Conservation (phyloP, 2,329 filamentous ascomycete species). For the Stromatinia cepivora region DNA sequence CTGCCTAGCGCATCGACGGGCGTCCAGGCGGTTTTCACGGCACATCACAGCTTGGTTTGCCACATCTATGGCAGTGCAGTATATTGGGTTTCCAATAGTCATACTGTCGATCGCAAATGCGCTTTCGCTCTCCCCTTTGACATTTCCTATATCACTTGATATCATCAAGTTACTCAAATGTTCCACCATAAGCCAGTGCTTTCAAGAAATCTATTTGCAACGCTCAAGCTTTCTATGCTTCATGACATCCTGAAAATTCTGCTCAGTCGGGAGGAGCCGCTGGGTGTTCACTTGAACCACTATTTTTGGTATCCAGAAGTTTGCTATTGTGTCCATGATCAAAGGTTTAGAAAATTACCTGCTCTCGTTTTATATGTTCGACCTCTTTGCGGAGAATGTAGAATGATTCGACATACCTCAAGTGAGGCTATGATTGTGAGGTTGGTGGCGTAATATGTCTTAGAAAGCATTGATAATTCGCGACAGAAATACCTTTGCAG, state of each 20-base stretch:
- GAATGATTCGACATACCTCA: neutral
- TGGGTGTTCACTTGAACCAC: neutral
- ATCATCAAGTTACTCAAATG: neutral
- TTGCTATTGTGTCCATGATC: neutral
- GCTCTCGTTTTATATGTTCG: neutral
- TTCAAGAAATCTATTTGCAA: neutral
- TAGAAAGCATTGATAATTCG: neutral
- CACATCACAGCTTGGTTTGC: neutral
- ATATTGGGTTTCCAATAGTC: neutral
- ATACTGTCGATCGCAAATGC: neutral
- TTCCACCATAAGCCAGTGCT: neutral
- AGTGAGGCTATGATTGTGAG: conserved; percentile 1
- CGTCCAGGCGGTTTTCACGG: neutral
- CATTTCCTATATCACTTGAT: neutral
- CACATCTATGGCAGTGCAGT: neutral
- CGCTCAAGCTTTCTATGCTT: neutral
- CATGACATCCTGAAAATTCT: neutral
- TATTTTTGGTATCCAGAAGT: neutral
- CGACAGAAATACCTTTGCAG: neutral
- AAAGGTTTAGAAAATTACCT: neutral
- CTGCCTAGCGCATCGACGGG: neutral
- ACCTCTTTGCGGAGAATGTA: neutral
- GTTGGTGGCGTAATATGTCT: neutral
- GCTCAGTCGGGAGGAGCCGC: neutral
- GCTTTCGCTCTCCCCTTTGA: neutral